phyloP scores from a whole-genome alignment of 106 monocot genomes.

The Agapanthus africanus region DNA sequence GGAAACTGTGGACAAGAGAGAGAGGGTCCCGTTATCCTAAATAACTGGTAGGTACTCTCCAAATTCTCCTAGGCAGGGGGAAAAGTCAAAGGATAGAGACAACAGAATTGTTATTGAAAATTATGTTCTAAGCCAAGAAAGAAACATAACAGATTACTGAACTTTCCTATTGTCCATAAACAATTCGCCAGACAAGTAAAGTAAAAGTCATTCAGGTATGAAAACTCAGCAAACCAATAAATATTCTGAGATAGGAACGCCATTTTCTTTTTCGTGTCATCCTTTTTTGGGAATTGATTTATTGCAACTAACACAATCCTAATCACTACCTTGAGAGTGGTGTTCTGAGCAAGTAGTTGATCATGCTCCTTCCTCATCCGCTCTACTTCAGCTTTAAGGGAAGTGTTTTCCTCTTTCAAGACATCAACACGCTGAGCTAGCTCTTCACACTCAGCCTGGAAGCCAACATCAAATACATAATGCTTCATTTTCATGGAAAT shows the following conservation, averaged over 20 bases:
- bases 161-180: neutral
- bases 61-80: no score
- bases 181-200: neutral
- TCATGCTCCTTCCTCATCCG: constrained; percentile 46
- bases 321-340: constrained; percentile 43
- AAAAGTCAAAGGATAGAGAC: no score
- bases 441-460: constrained; percentile 83
- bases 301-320: neutral
- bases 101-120: no score
- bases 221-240: neutral
- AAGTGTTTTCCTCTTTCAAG: constrained; percentile 61
- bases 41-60: no score
- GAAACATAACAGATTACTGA: no score
- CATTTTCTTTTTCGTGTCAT: neutral
- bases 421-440: constrained; percentile 56
- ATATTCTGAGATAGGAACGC: neutral
- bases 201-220: neutral
- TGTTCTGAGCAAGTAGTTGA: constrained; percentile 48
- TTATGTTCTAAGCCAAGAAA: no score
- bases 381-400: constrained; percentile 52
- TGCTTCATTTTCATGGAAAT: neutral
- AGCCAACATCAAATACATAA: neutral
- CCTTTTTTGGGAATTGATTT: neutral
- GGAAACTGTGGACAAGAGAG: no score
- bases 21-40: no score